phyloP scores from a whole-genome alignment of 345 rosid genomes.

The Brassica incana region DNA sequence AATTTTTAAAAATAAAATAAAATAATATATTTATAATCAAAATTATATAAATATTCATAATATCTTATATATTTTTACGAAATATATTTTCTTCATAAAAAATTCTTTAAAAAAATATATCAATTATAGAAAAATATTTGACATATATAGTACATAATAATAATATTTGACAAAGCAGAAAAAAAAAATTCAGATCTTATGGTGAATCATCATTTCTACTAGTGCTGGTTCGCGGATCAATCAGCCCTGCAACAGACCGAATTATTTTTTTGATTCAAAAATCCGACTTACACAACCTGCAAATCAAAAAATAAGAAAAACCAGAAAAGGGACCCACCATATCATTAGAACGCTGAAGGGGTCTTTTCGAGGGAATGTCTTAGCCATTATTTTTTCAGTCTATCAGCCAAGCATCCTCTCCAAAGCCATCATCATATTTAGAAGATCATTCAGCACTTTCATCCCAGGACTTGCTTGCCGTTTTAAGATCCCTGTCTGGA shows the following conservation, averaged over 20 bases:
- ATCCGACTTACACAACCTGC: too few species aligned
- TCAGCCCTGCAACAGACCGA: too few species aligned
- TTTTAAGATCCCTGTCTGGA: conserved; percentile 63
- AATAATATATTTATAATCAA: too few species aligned
- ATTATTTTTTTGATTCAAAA: too few species aligned
- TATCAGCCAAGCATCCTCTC: conserved; percentile 75
- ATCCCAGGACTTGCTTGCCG: conserved; percentile 62
- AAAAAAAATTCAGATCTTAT: background rate
- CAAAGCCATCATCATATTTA: conserved; percentile 82
- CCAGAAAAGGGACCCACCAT: conserved; percentile 43
- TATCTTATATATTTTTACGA: too few species aligned
- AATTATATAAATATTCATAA: too few species aligned
- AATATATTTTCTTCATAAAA: too few species aligned
- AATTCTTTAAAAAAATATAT: too few species aligned
- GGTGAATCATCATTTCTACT: background rate
- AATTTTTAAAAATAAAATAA: too few species aligned
- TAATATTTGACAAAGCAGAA: background rate
- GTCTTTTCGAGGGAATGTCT: conserved; percentile 79
- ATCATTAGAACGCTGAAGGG: conserved; percentile 81
- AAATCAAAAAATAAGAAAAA: background rate
- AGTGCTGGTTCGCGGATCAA: background rate
- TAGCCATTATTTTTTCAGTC: conserved; percentile 55
- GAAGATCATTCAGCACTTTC: conserved; percentile 75
- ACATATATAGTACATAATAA: background rate
- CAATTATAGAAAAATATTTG: background rate